Evolutionary conservation across 2,329 filamentous ascomycete genomes (phyloP).

Genomic region (Hypoxylon sp.): DNA sequence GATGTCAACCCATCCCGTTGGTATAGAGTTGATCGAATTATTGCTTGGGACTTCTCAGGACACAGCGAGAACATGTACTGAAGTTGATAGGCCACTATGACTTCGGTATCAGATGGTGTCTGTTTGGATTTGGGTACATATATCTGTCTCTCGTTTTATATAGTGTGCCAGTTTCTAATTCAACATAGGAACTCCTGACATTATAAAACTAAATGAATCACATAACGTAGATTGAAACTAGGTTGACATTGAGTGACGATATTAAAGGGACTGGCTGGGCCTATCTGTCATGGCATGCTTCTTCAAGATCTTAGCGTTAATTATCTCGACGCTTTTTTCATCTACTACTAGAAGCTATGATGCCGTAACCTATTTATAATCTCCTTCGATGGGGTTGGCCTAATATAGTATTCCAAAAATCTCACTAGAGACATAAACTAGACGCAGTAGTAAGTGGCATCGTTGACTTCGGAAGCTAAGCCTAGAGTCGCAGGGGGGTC

Average conservation of each 20-base stretch:
- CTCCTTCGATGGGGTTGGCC: not conserved
- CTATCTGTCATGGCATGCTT: no score
- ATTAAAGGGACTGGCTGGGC: no score
- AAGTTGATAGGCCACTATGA: not conserved
- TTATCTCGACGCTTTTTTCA: no score
- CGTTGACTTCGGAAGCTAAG: constrained; percentile 8
- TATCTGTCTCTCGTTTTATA: not conserved
- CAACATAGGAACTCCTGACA: not conserved
- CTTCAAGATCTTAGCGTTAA: no score
- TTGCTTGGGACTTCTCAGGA: no score
- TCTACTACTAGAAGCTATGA: no score
- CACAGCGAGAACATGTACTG: not conserved
- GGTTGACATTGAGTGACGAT: not conserved
- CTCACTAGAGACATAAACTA: not conserved
- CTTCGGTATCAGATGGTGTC: not conserved
- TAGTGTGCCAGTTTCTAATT: not conserved
- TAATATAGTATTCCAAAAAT: not conserved
- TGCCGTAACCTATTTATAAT: not conserved
- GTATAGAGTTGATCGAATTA: not conserved
- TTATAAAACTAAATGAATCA: not conserved
- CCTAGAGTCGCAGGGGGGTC: not conserved
- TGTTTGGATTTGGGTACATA: not conserved
- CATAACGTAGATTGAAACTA: not conserved
- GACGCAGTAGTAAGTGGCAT: not conserved
- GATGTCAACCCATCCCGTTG: not conserved